Evolutionary conservation across 352 stramenopile genomes (phyloP), one percentile per base, ranked within the genome.

Genomic region (Pythium oligandrum): DNA sequence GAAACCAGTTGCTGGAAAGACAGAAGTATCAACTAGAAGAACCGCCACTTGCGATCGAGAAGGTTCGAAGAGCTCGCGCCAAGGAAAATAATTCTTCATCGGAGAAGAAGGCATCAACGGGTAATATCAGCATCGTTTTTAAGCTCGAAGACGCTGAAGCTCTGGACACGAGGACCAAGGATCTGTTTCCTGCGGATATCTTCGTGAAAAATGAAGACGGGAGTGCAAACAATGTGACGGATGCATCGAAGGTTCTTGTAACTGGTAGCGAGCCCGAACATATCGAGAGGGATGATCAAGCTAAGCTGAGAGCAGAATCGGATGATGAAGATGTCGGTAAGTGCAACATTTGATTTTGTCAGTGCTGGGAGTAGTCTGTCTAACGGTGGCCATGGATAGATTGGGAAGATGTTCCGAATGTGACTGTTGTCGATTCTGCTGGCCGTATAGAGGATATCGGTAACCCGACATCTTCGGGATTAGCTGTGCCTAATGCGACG

Each of bases 281-380:
- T 26, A 26, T 26, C 17, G 17, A 26, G 17, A 26, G 17, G 17
- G 17, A 26, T 26, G 17, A 26, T 26, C 17, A 26, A 26, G 17
- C 17, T 26, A 26, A 26, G 17, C 17, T 26, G 17, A 26, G 17
- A 26, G 17, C 17, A 26, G 17, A 26, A 26, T 26, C 17, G 17
- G 64, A 78, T 2, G 61, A 73, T 10, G 75, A 85, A 1, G 64
- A 75, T 39, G 60, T 83, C 31, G 59, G 76, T 60, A 70, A 54
- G 70, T 64, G 62, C 3, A 26, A 26, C 17, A 26, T 26, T 26
- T 26, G 17, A 26, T 26, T 26, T 26, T 26, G 17, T 26, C 17
- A 26, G 17, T 26, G 17, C 17, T 26, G 17, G 17, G 17, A 26
- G 17, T 26, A 26, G 0, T 26, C 17, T 26, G 17, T 26, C 17